These are phyloP conservation scores for Leishmania arabica DNA, from an alignment of 208 protist species.

Conservation along the genomic window DNA sequence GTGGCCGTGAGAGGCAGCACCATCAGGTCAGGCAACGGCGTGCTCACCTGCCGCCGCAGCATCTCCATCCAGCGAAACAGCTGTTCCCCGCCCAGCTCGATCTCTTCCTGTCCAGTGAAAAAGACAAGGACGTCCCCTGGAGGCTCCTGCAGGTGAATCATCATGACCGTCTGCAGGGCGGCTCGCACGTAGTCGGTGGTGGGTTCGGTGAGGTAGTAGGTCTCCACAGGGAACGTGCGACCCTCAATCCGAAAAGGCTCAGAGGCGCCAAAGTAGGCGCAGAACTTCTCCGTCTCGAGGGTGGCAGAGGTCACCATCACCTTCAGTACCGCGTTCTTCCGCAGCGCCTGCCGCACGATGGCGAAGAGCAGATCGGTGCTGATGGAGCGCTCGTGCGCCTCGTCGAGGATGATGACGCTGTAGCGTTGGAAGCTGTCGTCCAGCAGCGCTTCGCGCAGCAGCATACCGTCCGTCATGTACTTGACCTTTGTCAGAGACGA, in stretches of 20 bases:
- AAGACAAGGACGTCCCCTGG: conserved; percentile 99
- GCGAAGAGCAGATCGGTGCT: conserved; percentile 99
- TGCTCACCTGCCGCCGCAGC: conserved; percentile 53
- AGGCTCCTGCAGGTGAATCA: conserved; percentile 97
- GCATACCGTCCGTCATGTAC: conserved; percentile 99
- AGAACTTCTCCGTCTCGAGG: conserved; percentile 98
- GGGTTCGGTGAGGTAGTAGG: conserved; percentile 93
- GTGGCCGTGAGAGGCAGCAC: conserved; percentile 98
- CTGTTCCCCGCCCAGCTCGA: conserved; percentile 98
- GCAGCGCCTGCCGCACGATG: conserved; percentile 95
- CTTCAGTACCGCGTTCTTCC: conserved; percentile 94
- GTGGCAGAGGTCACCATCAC: conserved; percentile 99
- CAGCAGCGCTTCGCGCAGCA: conserved; percentile 97
- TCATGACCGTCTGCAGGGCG: conserved; percentile 97
- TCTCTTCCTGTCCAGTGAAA: conserved; percentile 99
- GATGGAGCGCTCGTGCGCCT: conserved; percentile 99
- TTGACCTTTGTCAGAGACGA: conserved; percentile 97
- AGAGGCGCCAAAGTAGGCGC: conserved; percentile 96
- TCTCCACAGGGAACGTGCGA: conserved; percentile 97
- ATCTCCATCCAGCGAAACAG: conserved; percentile 92
- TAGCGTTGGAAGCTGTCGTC: conserved; percentile 96
- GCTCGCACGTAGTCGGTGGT: conserved; percentile 97
- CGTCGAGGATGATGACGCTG: conserved; percentile 99
- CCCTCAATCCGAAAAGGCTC: conserved; percentile 98
- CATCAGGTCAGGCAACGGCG: conserved; percentile 91